These are phyloP conservation scores for Mycena albidolilacea DNA, from an alignment of 768 basidiomycete species.

Conservation along the genomic window DNA sequence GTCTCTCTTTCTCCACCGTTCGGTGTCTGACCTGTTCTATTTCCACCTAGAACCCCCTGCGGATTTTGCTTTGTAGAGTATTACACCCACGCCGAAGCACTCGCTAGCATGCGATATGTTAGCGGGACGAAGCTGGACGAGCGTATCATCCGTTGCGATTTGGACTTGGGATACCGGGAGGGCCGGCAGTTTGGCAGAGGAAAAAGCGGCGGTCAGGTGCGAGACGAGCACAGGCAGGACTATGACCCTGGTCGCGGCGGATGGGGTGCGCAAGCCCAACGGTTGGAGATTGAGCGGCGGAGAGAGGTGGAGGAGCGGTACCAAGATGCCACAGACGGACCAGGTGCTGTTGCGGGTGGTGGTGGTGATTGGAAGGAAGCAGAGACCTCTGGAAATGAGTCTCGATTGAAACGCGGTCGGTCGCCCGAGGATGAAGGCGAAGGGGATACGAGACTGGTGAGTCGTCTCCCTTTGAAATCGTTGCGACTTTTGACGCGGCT, in stretches of 20 bases:
- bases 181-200: slow-evolving; percentile 98
- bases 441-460: slow-evolving; percentile 71
- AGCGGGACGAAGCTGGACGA: slow-evolving; percentile 99
- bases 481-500: slow-evolving; percentile 1
- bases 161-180: slow-evolving; percentile 97
- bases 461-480: slow-evolving; percentile 44
- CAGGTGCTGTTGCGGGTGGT: slow-evolving; percentile 86
- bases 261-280: slow-evolving; percentile 92
- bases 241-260: slow-evolving; percentile 97
- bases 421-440: slow-evolving; percentile 87
- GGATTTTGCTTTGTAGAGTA: slow-evolving; percentile 98
- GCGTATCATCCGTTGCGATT: slow-evolving; percentile 96
- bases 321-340: slow-evolving; percentile 83
- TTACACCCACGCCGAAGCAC: slow-evolving; percentile 94
- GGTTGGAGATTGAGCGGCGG: slow-evolving; percentile 79
- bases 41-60: slow-evolving; percentile 80
- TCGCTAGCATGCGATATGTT: slow-evolving; percentile 93
- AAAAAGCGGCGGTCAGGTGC: slow-evolving; percentile 96
- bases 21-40: slow-evolving; percentile 35
- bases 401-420: slow-evolving; percentile 75
- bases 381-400: slow-evolving; percentile 57
- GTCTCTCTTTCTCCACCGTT: not conserved
- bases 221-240: slow-evolving; percentile 97
- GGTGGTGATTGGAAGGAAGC: slow-evolving; percentile 90
- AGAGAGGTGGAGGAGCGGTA: slow-evolving; percentile 91